Conservation (phyloP, 1,284 basidiomycete species). For the Marasmius fiardii region DNA sequence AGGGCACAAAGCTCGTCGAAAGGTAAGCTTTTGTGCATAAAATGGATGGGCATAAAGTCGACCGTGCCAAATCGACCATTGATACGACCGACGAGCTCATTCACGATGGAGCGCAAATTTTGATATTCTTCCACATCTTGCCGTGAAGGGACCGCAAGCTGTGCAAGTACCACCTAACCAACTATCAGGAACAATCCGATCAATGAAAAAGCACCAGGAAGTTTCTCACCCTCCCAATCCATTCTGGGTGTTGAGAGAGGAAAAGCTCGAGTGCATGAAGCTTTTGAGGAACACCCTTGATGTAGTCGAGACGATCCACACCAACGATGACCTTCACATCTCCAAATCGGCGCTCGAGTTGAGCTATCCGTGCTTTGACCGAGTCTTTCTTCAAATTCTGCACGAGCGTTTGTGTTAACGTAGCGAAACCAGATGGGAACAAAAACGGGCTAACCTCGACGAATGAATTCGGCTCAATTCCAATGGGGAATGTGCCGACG, state of each 20-base stretch:
- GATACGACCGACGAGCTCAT: constrained; percentile 97
- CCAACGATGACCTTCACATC: constrained; percentile 98
- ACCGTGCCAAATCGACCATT: constrained; percentile 98
- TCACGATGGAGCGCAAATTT: constrained; percentile 93
- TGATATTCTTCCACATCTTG: constrained; percentile 99
- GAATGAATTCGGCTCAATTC: constrained; percentile 94
- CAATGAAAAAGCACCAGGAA: too few relatives aligned
- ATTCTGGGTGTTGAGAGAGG: constrained; percentile 96
- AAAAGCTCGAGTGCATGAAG: constrained; percentile 96
- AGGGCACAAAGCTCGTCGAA: constrained; percentile 97
- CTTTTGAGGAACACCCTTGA: constrained; percentile 99
- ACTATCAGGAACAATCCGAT: neutral
- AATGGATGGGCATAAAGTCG: constrained; percentile 99
- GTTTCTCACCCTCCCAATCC: constrained; percentile 94
- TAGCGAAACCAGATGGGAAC: neutral
- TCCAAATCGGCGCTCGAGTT: constrained; percentile 86
- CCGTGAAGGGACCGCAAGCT: constrained; percentile 95
- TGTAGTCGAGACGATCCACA: constrained; percentile 97
- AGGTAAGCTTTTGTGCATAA: constrained; percentile 92
- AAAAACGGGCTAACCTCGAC: constrained; percentile 61
- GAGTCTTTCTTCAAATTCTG: constrained; percentile 77
- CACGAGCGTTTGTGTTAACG: constrained; percentile 6
- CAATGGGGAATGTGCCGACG: constrained; percentile 98
- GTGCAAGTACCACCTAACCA: constrained; percentile 84
- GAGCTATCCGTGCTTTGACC: constrained; percentile 77